Evolutionary conservation across 768 basidiomycete species (phyloP).

Genomic region (Rhodotorula kratochvilovae): DNA sequence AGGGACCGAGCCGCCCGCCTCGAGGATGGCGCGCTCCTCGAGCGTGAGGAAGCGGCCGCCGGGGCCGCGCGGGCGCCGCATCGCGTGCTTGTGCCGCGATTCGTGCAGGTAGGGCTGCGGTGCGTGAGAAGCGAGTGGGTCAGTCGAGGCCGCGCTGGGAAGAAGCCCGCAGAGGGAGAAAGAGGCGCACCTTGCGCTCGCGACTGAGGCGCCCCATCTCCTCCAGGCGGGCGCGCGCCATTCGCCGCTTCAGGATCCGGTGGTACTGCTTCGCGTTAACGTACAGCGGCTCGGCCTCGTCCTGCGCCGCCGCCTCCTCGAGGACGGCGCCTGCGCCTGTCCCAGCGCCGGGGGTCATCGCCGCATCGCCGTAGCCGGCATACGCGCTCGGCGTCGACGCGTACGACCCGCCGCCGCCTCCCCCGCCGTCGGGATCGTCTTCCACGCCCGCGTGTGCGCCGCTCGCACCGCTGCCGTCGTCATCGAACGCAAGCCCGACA

Average conservation of each 20-base stretch:
- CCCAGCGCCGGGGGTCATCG: neutral
- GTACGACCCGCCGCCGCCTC: neutral
- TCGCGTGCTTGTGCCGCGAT: constrained; percentile 94
- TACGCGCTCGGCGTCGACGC: neutral
- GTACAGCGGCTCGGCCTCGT: constrained; percentile 93
- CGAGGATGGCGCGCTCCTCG: constrained; percentile 59
- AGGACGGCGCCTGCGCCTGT: constrained; percentile 1
- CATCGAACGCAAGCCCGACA: neutral
- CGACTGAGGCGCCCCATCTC: constrained; percentile 88
- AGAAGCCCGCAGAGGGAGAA: neutral
- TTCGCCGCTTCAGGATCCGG: constrained; percentile 90
- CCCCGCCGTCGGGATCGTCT: neutral
- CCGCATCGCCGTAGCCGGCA: neutral
- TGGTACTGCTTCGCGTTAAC: constrained; percentile 99
- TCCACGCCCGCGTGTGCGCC: too few relatives aligned
- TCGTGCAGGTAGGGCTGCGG: constrained; percentile 93
- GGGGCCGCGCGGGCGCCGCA: constrained; percentile 92
- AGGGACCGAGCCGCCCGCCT: constrained; percentile 24
- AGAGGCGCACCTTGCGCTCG: constrained; percentile 68
- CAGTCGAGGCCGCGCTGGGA: neutral
- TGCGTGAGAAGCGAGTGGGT: neutral
- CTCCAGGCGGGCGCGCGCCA: constrained; percentile 83
- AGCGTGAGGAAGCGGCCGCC: constrained; percentile 97
- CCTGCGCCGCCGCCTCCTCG: constrained; percentile 19
- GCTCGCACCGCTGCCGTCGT: neutral